Evolutionary conservation across 805 yeast species (phyloP).

Genomic region (Barnettozyma siamensis): DNA sequence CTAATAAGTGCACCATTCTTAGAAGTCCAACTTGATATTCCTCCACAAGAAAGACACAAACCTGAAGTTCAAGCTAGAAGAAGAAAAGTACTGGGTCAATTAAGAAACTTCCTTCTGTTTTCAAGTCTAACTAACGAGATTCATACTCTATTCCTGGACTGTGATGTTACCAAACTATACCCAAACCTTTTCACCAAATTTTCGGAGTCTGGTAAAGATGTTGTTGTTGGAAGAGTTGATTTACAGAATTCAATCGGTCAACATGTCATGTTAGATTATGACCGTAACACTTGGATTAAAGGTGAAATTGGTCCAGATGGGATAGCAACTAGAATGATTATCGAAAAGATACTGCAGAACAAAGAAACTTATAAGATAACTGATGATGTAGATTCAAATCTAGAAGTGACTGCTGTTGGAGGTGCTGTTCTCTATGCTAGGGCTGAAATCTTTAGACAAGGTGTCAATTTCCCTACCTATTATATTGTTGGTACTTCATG

Average conservation of each 20-base stretch:
- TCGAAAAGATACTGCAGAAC: slow-evolving; percentile 6
- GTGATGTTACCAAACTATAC: slow-evolving; percentile 25
- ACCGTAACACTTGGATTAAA: slow-evolving; percentile 31
- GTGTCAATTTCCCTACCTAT: slow-evolving; percentile 40
- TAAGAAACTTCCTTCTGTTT: slow-evolving; percentile 25
- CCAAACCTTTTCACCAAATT: slow-evolving; percentile 23
- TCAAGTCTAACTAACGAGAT: slow-evolving; percentile 23
- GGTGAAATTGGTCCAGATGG: slow-evolving; percentile 18
- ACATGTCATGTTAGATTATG: slow-evolving; percentile 26
- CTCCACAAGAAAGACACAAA: slow-evolving; percentile 15
- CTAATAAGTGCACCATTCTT: slow-evolving; percentile 16
- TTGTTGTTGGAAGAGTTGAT: slow-evolving; percentile 26
- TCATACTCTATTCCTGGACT: slow-evolving; percentile 27
- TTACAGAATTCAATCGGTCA: slow-evolving; percentile 21
- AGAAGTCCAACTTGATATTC: slow-evolving; percentile 10
- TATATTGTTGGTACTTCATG: slow-evolving; percentile 41
- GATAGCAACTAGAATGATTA: slow-evolving; percentile 4
- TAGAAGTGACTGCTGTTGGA: slow-evolving; percentile 39
- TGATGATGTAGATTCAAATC: slow-evolving; percentile 10
- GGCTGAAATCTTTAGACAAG: slow-evolving; percentile 38
- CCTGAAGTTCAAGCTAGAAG: slow-evolving; percentile 20
- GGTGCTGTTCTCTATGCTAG: slow-evolving; percentile 44
- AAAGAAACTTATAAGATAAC: slow-evolving; percentile 9
- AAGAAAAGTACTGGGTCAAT: slow-evolving; percentile 23
- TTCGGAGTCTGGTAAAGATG: slow-evolving; percentile 23